A percentile compares a stretch with the other conserved stretches of the same genome.
phyloP scores from a whole-genome alignment of 306 rosid species.

The Casuarina equisetifolia region DNA sequence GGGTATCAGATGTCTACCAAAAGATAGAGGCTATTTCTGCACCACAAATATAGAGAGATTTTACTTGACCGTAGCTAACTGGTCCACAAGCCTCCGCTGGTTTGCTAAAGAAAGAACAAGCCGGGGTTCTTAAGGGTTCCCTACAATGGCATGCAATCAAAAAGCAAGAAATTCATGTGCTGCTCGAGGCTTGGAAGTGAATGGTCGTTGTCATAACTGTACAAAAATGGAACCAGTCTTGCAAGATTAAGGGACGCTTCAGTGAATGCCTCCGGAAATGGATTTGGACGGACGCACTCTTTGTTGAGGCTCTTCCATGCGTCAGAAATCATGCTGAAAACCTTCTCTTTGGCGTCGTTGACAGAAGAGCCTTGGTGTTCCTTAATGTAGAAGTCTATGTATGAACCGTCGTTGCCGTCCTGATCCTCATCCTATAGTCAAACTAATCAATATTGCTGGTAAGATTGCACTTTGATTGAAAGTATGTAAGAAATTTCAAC shows the following conservation, averaged over 20 bases:
- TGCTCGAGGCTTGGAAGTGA: conserved; percentile 38
- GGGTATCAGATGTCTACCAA: no score
- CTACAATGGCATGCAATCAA: background rate
- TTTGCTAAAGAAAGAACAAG: no score
- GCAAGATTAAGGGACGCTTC: conserved; percentile 45
- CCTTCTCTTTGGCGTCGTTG: conserved; percentile 28
- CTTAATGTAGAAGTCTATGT: conserved; percentile 44
- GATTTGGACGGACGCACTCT: conserved; percentile 29
- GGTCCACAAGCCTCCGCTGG: no score
- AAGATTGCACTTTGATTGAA: no score
- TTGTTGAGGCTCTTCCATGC: conserved; percentile 56
- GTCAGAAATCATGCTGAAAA: conserved; percentile 35
- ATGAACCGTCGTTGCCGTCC: conserved; percentile 55
- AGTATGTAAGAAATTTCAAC: no score
- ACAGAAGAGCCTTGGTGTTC: conserved; percentile 30
- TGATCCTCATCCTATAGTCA: conserved; percentile 37
- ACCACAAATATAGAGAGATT: no score
- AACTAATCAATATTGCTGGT: background rate
- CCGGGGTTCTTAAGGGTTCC: no score
- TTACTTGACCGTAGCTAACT: no score
- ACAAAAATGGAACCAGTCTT: conserved; percentile 58
- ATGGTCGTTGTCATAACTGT: conserved; percentile 38
- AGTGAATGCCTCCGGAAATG: conserved; percentile 39
- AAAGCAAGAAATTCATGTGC: conserved; percentile 34
- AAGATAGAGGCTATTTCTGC: no score